Percentiles rank a stretch among this genome's conserved stretches.
phyloP scores from a whole-genome alignment of 257 asterid genomes.

The Echium plantagineum region DNA sequence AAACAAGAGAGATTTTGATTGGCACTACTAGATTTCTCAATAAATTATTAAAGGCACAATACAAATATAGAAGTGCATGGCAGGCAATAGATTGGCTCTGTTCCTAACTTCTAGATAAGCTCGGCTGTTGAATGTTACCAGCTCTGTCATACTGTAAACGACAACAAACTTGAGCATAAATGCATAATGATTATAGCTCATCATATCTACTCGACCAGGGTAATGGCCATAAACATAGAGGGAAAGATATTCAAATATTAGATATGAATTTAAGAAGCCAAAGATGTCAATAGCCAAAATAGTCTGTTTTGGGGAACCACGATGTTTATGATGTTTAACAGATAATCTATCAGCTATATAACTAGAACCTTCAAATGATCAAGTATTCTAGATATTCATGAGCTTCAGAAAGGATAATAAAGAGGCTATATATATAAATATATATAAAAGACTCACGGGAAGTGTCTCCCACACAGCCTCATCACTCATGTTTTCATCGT shows the following conservation, averaged over 20 bases:
- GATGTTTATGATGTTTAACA: too few relatives aligned
- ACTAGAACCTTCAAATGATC: too few relatives aligned
- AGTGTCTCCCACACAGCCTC: conserved; percentile 98
- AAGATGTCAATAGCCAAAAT: neutral
- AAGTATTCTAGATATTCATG: neutral
- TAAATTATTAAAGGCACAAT: neutral
- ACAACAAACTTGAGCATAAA: neutral
- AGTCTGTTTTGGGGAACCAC: neutral
- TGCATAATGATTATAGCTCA: neutral
- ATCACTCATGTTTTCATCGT: conserved; percentile 82
- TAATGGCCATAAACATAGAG: neutral
- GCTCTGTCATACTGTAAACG: neutral
- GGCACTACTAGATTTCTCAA: neutral
- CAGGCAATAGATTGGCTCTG: neutral
- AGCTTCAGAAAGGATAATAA: neutral
- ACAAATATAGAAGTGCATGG: too few relatives aligned
- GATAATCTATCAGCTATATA: too few relatives aligned
- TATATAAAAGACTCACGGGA: conserved; percentile 55
- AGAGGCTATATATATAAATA: neutral
- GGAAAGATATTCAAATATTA: neutral
- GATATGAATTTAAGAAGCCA: neutral
- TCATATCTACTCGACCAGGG: neutral
- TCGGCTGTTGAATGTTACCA: neutral
- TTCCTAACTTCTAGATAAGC: too few relatives aligned
- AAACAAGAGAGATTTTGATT: neutral